These are phyloP conservation scores for Solanum lycopersicoides DNA, from an alignment of 257 asterid genomes.

Conservation along the genomic window DNA sequence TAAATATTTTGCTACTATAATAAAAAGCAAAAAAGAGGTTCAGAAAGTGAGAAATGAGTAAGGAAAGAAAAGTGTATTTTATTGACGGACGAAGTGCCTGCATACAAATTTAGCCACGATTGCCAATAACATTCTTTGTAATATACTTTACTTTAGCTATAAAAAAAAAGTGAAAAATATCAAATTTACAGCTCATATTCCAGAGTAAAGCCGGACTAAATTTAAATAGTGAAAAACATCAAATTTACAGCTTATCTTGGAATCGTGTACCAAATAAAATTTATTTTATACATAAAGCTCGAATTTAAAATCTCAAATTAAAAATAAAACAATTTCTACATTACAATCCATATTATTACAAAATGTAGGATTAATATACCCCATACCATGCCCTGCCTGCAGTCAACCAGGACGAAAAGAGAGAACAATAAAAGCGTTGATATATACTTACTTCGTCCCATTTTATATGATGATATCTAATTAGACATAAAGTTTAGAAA, in stretches of 20 bases:
- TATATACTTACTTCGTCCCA: neutral
- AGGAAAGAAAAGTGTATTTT: neutral
- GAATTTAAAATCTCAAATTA: too few relatives aligned
- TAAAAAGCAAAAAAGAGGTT: neutral
- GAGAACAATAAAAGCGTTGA: neutral
- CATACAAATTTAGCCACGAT: too few relatives aligned
- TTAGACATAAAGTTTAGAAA: too few relatives aligned
- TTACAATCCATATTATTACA: neutral
- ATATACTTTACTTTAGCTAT: too few relatives aligned
- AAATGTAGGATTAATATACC: neutral
- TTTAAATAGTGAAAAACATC: too few relatives aligned
- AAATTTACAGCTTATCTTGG: too few relatives aligned
- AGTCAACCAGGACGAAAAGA: neutral
- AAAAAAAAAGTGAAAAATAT: neutral
- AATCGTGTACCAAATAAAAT: fast-evolving
- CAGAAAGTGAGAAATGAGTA: neutral
- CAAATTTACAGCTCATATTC: neutral
- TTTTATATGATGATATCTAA: neutral
- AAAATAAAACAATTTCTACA: too few relatives aligned
- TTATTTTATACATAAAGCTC: too few relatives aligned
- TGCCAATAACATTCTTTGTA: too few relatives aligned
- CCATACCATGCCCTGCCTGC: neutral
- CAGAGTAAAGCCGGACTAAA: too few relatives aligned
- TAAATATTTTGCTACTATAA: neutral
- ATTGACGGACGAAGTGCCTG: too few relatives aligned